Conservation (phyloP, 2,329 filamentous ascomycete genomes). For the Talaromyces amestolkiae region DNA sequence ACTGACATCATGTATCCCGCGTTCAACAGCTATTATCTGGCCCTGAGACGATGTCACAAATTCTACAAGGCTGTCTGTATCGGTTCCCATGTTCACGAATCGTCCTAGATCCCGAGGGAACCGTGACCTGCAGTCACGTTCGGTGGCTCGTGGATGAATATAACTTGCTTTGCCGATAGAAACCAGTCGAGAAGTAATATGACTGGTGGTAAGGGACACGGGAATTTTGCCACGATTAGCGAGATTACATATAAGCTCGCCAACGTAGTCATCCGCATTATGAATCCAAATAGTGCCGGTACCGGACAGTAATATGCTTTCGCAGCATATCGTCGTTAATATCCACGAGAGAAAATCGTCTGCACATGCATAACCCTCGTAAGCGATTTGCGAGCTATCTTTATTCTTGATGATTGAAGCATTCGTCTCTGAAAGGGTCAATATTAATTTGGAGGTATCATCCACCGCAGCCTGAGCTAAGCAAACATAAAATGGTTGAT, state of each 20-base stretch:
- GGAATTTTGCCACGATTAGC: not conserved
- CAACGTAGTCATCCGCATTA: not conserved
- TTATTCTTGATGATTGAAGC: not conserved
- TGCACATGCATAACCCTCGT: not conserved
- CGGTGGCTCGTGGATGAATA: not conserved
- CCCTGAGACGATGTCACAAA: conserved; percentile 1
- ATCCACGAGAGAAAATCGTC: not conserved
- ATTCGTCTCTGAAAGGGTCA: conserved; percentile 6
- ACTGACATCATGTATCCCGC: not conserved
- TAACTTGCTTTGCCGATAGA: not conserved
- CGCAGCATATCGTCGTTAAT: not conserved
- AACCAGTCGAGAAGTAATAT: not conserved
- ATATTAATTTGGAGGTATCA: not conserved
- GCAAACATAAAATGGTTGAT: not conserved
- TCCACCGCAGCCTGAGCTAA: not conserved
- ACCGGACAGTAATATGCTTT: not conserved
- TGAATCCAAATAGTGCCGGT: not conserved
- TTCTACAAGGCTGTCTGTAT: not conserved
- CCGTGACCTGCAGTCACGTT: not conserved
- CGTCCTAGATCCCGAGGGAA: not conserved
- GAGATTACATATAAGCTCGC: not conserved
- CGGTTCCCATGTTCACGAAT: conserved; percentile 5
- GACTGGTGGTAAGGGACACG: not conserved
- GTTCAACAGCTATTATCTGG: not conserved
- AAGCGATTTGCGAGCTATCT: not conserved